Base-by-base conservation (phyloP, 768 basidiomycete species). In the Inosperma sp. region DNA sequence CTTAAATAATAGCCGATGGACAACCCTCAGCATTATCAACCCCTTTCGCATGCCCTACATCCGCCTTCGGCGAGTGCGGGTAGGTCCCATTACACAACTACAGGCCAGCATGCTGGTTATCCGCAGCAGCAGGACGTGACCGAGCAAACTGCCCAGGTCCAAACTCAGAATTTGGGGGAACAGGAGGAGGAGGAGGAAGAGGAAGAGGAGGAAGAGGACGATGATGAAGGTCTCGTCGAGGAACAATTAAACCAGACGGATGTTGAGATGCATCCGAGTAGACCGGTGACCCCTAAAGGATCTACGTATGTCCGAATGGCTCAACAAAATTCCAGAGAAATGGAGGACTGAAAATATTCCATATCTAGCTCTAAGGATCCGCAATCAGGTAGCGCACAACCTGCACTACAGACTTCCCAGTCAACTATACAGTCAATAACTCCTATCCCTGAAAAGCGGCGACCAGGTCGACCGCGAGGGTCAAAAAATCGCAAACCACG, bases 11-110 rank as follows among this genome's bases (percentile, higher is more conserved):
- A 41, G 39, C 33, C 49, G 44, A 80, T 80, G 78, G 76, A 86
- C 68, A 86, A 86, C 65, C 84, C 84, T 49, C 85, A 88, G 64
- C 84, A 84, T 55, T 86, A 89, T 69, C 86, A 87, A 55, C 84
- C 87, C 22, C 76, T 89, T 59, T 89, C 86, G 49, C 83, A 87
- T 72, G 87, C 87, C 35, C 74, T 89, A 31, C 73, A 85, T 64
- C 83, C 82, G 0, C 83, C 80, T 55, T 70, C 65, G 62, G 67
- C 64, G 45, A 58, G 52, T 29, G 46, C 68, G 59, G 60, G 49
- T 50, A 59, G 41, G 56, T 36, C 37, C n/a, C 56, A 61, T 34
- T 56, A 65, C 59, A 30, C 66, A 52, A 45, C 55, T 23, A 22
- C 64, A 56, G 39, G 52, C 51, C 48, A 59, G 57, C 37, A 51